Conservation (phyloP, 2,329 filamentous ascomycete genomes). For the Talaromyces funiculosus region DNA sequence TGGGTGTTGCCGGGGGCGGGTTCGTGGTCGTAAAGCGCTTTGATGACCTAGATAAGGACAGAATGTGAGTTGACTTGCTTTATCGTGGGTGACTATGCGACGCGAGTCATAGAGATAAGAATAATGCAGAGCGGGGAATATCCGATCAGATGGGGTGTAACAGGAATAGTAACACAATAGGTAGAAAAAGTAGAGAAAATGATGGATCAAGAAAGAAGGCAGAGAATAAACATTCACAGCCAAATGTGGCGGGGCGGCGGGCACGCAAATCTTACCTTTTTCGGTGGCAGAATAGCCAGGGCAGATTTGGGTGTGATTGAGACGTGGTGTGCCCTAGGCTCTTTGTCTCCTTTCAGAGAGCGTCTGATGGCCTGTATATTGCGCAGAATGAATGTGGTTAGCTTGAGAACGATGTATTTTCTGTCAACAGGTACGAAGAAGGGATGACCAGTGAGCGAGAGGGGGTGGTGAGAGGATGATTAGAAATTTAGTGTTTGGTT, state of each 20-base stretch:
- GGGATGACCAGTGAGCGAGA: neutral
- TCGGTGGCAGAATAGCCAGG: slow-evolving; percentile 82
- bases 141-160: neutral
- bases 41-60: slow-evolving; percentile 66
- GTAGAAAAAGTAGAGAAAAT: neutral
- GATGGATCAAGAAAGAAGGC: neutral
- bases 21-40: slow-evolving; percentile 89
- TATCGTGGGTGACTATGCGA: neutral
- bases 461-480: neutral
- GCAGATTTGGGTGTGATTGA: slow-evolving; percentile 79
- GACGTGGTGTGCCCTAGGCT: slow-evolving; percentile 61
- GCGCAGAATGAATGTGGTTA: neutral
- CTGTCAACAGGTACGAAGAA: neutral
- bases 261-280: slow-evolving; percentile 63
- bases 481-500: neutral
- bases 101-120: neutral
- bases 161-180: neutral
- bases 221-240: slow-evolving; percentile 5
- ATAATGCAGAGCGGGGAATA: neutral
- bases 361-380: slow-evolving; percentile 65
- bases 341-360: slow-evolving; percentile 86
- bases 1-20: slow-evolving; percentile 62
- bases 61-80: slow-evolving; percentile 1
- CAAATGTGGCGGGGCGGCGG: slow-evolving; percentile 9
- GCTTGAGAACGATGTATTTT: neutral